Percentiles rank a stretch among this genome's conserved stretches.
Evolutionary conservation across 805 yeast genomes (phyloP).

Genomic region (Starmera quercuum): DNA sequence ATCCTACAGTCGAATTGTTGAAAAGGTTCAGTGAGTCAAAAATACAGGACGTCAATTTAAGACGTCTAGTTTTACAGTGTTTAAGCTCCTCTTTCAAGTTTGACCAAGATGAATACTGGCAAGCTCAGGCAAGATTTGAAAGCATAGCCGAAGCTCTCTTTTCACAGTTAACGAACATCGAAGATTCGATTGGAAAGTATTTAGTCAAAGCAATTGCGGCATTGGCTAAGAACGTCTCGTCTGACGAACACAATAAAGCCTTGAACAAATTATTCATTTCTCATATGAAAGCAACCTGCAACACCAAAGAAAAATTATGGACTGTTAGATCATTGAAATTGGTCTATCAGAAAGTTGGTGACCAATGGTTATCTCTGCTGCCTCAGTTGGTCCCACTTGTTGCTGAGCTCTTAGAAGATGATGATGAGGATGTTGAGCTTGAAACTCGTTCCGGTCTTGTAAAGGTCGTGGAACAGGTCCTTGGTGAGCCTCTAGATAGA

Average conservation of each 20-base stretch:
- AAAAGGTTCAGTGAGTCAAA: slow-evolving; percentile 37
- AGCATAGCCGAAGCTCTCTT: slow-evolving; percentile 55
- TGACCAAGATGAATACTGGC: slow-evolving; percentile 95
- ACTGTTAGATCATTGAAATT: slow-evolving; percentile 71
- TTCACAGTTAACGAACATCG: slow-evolving; percentile 59
- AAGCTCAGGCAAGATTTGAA: slow-evolving; percentile 77
- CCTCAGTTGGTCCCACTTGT: slow-evolving; percentile 95
- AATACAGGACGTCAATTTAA: slow-evolving; percentile 43
- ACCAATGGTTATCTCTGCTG: slow-evolving; percentile 82
- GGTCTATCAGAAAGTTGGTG: slow-evolving; percentile 87
- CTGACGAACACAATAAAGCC: slow-evolving; percentile 67
- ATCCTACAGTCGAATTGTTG: slow-evolving; percentile 55
- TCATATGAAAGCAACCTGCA: slow-evolving; percentile 59
- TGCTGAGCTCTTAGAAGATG: slow-evolving; percentile 93
- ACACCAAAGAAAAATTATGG: slow-evolving; percentile 62
- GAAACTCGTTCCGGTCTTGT: slow-evolving; percentile 90
- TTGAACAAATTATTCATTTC: slow-evolving; percentile 57
- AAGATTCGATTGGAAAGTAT: slow-evolving; percentile 69
- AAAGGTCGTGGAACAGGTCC: slow-evolving; percentile 81
- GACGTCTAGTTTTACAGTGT: slow-evolving; percentile 68
- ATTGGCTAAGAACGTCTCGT: slow-evolving; percentile 61
- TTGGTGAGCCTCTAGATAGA: slow-evolving; percentile 92
- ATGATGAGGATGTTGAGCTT: slow-evolving; percentile 84
- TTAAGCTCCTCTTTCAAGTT: slow-evolving; percentile 75
- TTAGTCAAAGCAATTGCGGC: slow-evolving; percentile 75